Evolutionary conservation across 495 filamentous ascomycete genomes (phyloP).

Genomic region (Pyrenula massariospora): DNA sequence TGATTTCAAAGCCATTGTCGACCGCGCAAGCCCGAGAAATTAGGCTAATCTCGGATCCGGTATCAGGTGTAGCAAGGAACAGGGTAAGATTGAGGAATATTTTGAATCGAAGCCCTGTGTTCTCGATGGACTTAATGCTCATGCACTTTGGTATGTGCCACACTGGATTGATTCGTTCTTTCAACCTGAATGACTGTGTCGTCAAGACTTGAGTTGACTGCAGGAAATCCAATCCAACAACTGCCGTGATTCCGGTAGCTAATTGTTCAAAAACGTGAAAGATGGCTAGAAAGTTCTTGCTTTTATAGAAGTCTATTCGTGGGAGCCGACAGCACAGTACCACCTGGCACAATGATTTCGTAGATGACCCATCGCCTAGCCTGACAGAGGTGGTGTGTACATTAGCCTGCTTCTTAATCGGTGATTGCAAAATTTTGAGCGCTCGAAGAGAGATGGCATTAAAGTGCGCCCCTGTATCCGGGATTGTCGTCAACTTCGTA

Average conservation of each 20-base stretch:
- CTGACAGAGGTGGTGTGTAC: too few species aligned
- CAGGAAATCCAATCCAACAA: not conserved
- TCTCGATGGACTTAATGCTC: not conserved
- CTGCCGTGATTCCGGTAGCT: not conserved
- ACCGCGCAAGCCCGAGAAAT: not conserved
- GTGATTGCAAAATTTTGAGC: too few species aligned
- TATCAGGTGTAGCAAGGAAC: not conserved
- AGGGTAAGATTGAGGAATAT: not conserved
- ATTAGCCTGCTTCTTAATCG: too few species aligned
- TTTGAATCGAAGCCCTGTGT: not conserved
- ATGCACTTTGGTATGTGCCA: not conserved
- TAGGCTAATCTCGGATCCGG: not conserved
- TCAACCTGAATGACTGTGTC: not conserved
- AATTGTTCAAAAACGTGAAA: not conserved
- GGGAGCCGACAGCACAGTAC: too few species aligned
- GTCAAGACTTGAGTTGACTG: not conserved
- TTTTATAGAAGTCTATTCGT: too few species aligned
- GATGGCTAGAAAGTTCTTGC: too few species aligned
- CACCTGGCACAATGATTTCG: too few species aligned
- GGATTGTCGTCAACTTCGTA: too few species aligned
- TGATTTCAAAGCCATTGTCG: not conserved
- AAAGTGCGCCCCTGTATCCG: not conserved
- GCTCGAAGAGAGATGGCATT: too few species aligned
- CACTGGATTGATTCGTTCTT: not conserved
- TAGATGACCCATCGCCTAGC: too few species aligned